Evolutionary conservation across 208 protist genomes (phyloP).

Genomic region (Sergeia podlipaevii): DNA sequence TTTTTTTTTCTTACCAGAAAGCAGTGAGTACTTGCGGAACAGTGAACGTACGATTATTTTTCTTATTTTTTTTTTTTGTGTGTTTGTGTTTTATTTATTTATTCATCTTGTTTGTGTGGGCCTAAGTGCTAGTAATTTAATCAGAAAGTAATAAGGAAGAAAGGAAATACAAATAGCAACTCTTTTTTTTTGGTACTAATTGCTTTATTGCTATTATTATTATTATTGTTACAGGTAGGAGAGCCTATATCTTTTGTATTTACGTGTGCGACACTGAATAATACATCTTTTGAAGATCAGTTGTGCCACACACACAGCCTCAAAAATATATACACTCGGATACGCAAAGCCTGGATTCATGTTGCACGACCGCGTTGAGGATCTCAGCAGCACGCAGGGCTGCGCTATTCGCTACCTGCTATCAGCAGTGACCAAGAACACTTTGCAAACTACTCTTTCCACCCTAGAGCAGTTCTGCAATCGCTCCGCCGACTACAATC

Average conservation of each 20-base stretch:
- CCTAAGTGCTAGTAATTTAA: too few relatives aligned
- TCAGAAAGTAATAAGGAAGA: slow-evolving; percentile 4
- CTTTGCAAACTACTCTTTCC: slow-evolving; percentile 61
- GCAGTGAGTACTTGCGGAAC: too few relatives aligned
- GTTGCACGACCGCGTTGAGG: slow-evolving; percentile 75
- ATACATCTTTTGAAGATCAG: too few relatives aligned
- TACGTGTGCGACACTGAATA: too few relatives aligned
- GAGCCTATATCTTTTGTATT: too few relatives aligned
- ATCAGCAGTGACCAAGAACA: slow-evolving; percentile 63
- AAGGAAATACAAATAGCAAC: too few relatives aligned
- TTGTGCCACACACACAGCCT: neutral
- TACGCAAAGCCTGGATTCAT: too few relatives aligned
- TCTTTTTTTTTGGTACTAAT: too few relatives aligned
- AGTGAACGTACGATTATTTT: too few relatives aligned
- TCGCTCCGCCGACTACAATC: slow-evolving; percentile 47
- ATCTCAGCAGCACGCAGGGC: slow-evolving; percentile 61
- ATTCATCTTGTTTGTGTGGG: neutral
- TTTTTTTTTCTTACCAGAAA: too few relatives aligned
- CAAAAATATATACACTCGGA: neutral
- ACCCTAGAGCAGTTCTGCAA: slow-evolving; percentile 62
- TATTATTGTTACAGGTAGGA: too few relatives aligned
- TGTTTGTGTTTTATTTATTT: neutral
- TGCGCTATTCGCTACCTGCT: slow-evolving; percentile 74
- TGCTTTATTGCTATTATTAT: too few relatives aligned
- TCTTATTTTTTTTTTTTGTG: slow-evolving; percentile 1